Conservation (phyloP, 805 yeast species). For the Barnettozyma sp. region DNA sequence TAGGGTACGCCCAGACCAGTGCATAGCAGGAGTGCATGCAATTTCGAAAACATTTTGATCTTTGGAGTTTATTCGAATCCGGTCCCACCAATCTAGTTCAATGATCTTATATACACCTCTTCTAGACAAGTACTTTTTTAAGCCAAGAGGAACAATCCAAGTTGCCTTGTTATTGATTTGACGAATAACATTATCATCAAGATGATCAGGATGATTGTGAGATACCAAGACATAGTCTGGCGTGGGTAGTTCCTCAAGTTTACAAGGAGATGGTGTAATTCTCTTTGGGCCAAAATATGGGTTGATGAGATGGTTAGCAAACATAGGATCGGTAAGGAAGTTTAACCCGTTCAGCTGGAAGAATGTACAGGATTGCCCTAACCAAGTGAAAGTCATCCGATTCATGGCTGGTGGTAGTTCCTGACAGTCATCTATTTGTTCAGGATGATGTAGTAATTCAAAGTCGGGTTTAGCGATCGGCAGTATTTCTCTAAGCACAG, state of each 20-base stretch:
- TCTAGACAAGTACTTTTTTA: constrained; percentile 50
- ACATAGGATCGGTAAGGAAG: constrained; percentile 80
- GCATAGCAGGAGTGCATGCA: constrained; percentile 91
- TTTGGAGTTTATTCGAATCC: constrained; percentile 33
- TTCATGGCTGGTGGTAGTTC: constrained; percentile 32
- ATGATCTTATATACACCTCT: constrained; percentile 54
- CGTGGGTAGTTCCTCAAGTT: constrained; percentile 51
- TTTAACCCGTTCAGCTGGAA: constrained; percentile 67
- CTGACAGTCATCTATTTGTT: constrained; percentile 3
- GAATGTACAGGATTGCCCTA: constrained; percentile 85
- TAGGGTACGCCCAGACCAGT: constrained; percentile 89
- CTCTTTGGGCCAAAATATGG: constrained; percentile 74
- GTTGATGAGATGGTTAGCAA: constrained; percentile 56
- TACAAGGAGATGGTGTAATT: constrained; percentile 70
- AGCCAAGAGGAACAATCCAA: constrained; percentile 88
- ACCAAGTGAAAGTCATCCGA: constrained; percentile 73
- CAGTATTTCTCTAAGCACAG: constrained; percentile 46
- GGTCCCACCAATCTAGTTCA: constrained; percentile 94
- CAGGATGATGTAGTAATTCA: constrained; percentile 18
- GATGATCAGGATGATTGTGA: constrained; percentile 94
- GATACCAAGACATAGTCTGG: constrained; percentile 76
- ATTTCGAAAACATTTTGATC: constrained; percentile 52
- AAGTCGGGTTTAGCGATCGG: constrained; percentile 51
- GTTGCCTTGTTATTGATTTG: constrained; percentile 50
- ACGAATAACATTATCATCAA: constrained; percentile 56